Conservation (phyloP, 345 rosid genomes). For the Bretschneidera sinensis region DNA sequence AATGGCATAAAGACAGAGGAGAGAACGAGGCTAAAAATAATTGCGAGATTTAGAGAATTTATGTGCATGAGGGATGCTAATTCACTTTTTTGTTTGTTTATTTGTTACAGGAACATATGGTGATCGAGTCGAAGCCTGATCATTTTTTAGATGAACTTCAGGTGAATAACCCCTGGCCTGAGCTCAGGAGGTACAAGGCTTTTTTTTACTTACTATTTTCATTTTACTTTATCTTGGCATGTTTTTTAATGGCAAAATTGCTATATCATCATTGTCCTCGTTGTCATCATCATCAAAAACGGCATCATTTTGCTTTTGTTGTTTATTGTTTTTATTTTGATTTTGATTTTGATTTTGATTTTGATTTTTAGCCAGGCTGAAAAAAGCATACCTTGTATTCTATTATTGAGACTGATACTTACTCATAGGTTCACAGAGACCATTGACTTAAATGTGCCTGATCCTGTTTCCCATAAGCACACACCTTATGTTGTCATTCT, state of each 20-base stretch:
- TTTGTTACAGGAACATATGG: conserved; percentile 94
- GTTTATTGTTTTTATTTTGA: too few relatives aligned
- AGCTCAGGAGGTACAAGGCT: conserved; percentile 54
- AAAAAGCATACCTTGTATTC: too few relatives aligned
- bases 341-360: too few relatives aligned
- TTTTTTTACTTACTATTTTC: neutral
- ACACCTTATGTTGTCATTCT: conserved; percentile 89
- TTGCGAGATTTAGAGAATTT: neutral
- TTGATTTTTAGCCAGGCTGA: too few relatives aligned
- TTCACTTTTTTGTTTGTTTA: conserved; percentile 10
- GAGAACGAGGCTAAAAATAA: neutral
- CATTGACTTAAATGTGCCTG: conserved; percentile 62
- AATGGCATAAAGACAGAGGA: neutral
- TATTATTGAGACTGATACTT: conserved; percentile 17
- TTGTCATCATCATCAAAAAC: too few relatives aligned
- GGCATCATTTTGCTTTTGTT: too few relatives aligned
- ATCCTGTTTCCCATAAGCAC: conserved; percentile 89
- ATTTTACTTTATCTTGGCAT: conserved; percentile 9
- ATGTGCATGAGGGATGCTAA: neutral
- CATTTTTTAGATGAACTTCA: conserved; percentile 95
- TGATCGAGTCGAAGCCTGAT: conserved; percentile 94
- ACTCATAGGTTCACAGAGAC: conserved; percentile 64
- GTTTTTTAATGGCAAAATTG: too few relatives aligned
- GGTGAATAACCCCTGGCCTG: conserved; percentile 93
- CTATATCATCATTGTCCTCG: too few relatives aligned